phyloP scores from a whole-genome alignment of 495 filamentous ascomycete genomes.

The Xylaria acuta region DNA sequence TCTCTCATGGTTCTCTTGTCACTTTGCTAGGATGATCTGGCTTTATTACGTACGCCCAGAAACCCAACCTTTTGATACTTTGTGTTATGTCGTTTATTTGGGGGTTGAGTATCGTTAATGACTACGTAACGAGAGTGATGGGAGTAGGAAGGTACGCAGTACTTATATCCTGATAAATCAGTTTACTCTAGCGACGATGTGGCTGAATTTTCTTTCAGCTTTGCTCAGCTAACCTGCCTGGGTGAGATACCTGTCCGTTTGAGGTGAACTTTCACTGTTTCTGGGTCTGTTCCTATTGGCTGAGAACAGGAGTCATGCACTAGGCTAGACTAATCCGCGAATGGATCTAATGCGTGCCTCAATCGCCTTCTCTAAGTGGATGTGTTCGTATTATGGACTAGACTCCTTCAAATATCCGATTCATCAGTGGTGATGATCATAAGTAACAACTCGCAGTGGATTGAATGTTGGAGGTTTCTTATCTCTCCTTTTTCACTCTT shows the following conservation, averaged over 20 bases:
- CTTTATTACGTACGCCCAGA: neutral
- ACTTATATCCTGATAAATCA: neutral
- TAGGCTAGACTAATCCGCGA: constrained; percentile 11
- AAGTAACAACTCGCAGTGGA: neutral
- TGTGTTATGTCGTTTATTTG: neutral
- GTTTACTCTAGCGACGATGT: neutral
- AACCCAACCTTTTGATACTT: neutral
- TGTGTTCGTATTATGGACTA: constrained; percentile 5
- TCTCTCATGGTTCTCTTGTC: constrained; percentile 11
- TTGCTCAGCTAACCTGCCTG: neutral
- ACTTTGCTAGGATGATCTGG: neutral
- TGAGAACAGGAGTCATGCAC: neutral
- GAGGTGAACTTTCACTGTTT: neutral
- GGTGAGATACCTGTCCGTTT: neutral
- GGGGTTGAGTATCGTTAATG: neutral
- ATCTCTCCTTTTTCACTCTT: neutral
- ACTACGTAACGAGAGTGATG: neutral
- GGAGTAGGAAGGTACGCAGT: too few relatives aligned
- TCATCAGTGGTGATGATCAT: neutral
- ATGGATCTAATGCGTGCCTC: neutral
- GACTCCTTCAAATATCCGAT: constrained; percentile 5
- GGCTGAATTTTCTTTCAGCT: constrained; percentile 3
- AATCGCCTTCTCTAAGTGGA: constrained; percentile 1
- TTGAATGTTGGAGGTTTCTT: neutral
- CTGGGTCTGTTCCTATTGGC: neutral